phyloP scores from a whole-genome alignment of 495 filamentous ascomycete genomes.

The Aspergillus olivimuriae region DNA sequence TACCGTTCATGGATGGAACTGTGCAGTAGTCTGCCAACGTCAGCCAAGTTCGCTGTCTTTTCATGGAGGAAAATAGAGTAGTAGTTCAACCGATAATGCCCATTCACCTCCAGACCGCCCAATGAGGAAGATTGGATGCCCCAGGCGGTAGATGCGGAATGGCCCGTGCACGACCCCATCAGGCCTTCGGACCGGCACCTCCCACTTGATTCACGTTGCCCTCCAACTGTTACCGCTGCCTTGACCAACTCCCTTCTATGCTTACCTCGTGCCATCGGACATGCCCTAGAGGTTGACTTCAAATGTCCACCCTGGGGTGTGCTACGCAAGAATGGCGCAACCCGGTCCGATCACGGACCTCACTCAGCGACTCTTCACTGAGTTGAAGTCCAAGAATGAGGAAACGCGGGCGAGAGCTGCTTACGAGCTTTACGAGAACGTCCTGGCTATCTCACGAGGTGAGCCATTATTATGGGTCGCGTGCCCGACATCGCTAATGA shows the following conservation, averaged over 20 bases:
- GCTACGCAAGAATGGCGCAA: conserved; percentile 44
- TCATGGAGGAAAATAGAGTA: too few relatives aligned
- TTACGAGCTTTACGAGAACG: conserved; percentile 46
- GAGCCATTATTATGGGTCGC: neutral
- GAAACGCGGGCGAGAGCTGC: conserved; percentile 45
- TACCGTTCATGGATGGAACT: too few relatives aligned
- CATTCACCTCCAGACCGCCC: too few relatives aligned
- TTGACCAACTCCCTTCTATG: conserved; percentile 16
- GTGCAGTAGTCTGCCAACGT: too few relatives aligned
- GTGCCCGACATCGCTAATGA: conserved; percentile 3
- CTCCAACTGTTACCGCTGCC: conserved; percentile 17
- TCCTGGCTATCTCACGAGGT: conserved; percentile 47
- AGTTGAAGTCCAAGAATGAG: conserved; percentile 50
- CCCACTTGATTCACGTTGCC: conserved; percentile 9
- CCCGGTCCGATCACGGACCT: conserved; percentile 42
- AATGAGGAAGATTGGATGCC: conserved; percentile 2
- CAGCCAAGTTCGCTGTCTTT: too few relatives aligned
- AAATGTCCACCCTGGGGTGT: conserved; percentile 41
- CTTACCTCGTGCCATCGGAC: conserved; percentile 22
- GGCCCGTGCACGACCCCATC: conserved; percentile 13
- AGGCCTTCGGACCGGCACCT: conserved; percentile 8
- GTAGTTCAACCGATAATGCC: too few relatives aligned
- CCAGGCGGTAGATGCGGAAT: conserved; percentile 6
- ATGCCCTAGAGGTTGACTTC: conserved; percentile 35
- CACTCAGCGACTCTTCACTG: conserved; percentile 42